A percentile compares a stretch with the other conserved stretches of the same genome.
Evolutionary conservation across 495 filamentous ascomycete genomes (phyloP).

Genomic region (Hyaloscypha hepaticicola): DNA sequence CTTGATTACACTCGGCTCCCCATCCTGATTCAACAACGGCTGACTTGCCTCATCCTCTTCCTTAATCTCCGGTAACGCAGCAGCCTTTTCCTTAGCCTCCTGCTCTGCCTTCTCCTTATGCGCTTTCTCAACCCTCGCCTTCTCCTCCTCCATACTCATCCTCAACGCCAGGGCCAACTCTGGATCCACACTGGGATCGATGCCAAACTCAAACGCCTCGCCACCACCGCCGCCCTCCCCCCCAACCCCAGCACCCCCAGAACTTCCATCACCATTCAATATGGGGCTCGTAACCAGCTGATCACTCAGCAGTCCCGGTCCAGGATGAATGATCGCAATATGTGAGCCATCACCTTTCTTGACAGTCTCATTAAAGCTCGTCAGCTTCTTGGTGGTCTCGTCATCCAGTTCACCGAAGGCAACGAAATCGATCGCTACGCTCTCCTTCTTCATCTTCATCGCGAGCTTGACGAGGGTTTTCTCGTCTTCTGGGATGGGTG

Average conservation of each 20-base stretch:
- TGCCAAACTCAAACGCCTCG: conserved; percentile 65
- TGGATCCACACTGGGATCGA: conserved; percentile 80
- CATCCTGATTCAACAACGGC: conserved; percentile 63
- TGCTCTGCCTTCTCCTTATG: conserved; percentile 70
- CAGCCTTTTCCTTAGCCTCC: conserved; percentile 58
- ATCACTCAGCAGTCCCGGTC: conserved; percentile 86
- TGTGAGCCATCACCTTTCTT: conserved; percentile 87
- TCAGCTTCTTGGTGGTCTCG: conserved; percentile 87
- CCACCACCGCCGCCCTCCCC: conserved; percentile 58
- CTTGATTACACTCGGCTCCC: conserved; percentile 60
- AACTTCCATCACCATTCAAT: conserved; percentile 69
- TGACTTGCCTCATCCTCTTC: conserved; percentile 70
- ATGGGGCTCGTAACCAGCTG: conserved; percentile 91
- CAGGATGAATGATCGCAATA: conserved; percentile 86
- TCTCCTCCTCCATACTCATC: conserved; percentile 98
- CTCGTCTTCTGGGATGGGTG: conserved; percentile 83
- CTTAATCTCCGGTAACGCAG: conserved; percentile 66
- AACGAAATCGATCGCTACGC: conserved; percentile 87
- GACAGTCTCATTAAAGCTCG: conserved; percentile 88
- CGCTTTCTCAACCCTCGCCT: conserved; percentile 83
- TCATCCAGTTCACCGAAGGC: conserved; percentile 91
- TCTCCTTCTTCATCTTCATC: conserved; percentile 98
- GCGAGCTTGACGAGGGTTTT: conserved; percentile 85
- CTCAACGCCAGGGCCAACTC: conserved; percentile 93
- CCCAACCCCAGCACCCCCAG: conserved; percentile 45